These are phyloP conservation scores for Penicillium sp. DNA, from an alignment of 2,329 filamentous ascomycete genomes.

Conservation along the genomic window DNA sequence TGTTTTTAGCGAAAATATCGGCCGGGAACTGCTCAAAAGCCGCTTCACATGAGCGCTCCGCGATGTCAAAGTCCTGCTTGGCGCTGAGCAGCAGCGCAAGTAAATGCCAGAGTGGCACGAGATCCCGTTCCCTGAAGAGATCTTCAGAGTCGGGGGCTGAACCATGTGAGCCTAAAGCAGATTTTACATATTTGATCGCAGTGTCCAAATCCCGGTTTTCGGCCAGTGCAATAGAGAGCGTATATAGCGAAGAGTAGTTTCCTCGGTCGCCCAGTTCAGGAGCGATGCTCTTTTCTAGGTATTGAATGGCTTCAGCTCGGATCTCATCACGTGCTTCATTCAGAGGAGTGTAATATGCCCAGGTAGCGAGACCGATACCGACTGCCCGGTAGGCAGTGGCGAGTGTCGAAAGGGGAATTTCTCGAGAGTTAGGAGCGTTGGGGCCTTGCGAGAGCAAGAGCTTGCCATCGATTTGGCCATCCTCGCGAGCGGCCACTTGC, in stretches of 20 bases:
- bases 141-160: constrained; percentile 24
- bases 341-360: constrained; percentile 79
- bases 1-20: constrained; percentile 63
- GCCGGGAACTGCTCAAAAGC: constrained; percentile 87
- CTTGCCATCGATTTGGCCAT: constrained; percentile 24
- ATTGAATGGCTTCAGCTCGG: constrained; percentile 73
- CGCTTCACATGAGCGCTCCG: constrained; percentile 79
- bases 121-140: constrained; percentile 43
- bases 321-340: constrained; percentile 68
- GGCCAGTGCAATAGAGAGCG: constrained; percentile 78
- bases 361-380: constrained; percentile 80
- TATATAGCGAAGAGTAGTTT: constrained; percentile 75
- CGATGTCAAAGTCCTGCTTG: constrained; percentile 78
- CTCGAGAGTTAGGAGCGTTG: constrained; percentile 15
- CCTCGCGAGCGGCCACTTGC: constrained; percentile 37
- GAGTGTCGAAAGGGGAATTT: constrained; percentile 60
- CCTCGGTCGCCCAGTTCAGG: constrained; percentile 64
- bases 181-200: constrained; percentile 79
- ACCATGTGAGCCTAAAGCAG: constrained; percentile 62
- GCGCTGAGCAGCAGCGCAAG: constrained; percentile 82
- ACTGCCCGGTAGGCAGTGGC: constrained; percentile 78
- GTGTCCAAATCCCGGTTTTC: constrained; percentile 77
- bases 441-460: constrained; percentile 16
- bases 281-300: constrained; percentile 69
- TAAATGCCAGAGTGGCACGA: constrained; percentile 89